Base-by-base conservation (phyloP, 305 asterid species). In the Fraxinus paxiana region DNA sequence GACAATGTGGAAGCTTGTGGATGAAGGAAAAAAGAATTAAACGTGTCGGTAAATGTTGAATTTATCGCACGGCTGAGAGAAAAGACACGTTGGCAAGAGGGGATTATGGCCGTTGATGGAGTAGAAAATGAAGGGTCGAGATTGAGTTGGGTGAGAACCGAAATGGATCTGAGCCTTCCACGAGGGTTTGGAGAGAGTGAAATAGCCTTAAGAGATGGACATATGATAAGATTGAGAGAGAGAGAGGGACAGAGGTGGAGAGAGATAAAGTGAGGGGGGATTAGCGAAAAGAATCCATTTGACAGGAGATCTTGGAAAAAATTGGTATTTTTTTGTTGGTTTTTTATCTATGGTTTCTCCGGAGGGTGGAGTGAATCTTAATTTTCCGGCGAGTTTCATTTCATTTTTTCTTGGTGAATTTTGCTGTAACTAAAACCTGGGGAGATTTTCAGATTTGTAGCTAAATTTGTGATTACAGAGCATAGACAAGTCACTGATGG, bases 21-120 rank as follows among this genome's bases (percentile, higher is more conserved):
- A 37, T 75, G 73, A 88, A 81, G 86, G 71, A 81, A 78, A 18
- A 86, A 88, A 41, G 92, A 83, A 51, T 46, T 46, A 46, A 92
- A 94, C 97, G 96, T 91, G 85, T 69, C 91, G 86, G 95, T 89
- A 48, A 84, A 76, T 10, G 72, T 41, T 54, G 86, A 24, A 61
- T 73, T 13, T 69, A 79, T 82, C 83, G 6, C 22, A 82, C 83
- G 97, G 94, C 43, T 9, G 48, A 87, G 7, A 69, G 26, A 46
- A 69, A 35, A 35, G 94, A 92, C 97, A 92, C 30, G 97, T 71
- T 86, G 97, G 97, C 95, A 87, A 9, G 2, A 1, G 28, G n/a
- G 31, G n/a, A 0, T 75, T 0, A 0, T 0, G 18, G 5, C 79
- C 97, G 92, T 93, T 1, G 31, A 92, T 92, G 91, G 46, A 7